Conservation (phyloP, 1,139 yeast species). For the Candida tropicalis region DNA sequence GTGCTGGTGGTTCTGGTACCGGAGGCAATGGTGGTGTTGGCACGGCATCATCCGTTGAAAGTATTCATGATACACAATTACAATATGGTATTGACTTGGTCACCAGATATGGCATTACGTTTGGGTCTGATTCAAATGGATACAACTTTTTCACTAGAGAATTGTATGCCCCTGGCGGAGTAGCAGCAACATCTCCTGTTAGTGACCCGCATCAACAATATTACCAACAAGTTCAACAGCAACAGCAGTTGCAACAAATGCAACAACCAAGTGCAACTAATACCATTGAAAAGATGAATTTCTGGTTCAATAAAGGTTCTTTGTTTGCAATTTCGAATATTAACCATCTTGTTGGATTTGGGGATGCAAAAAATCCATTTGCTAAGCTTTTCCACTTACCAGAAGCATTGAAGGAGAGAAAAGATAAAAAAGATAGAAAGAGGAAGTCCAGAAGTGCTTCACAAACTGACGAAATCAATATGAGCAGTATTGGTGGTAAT, state of each 20-base stretch:
- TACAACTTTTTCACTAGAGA: slow-evolving; percentile 61
- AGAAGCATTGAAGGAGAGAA: slow-evolving; percentile 69
- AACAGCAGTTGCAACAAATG: slow-evolving; percentile 23
- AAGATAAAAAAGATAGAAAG: slow-evolving; percentile 69
- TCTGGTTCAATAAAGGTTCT: slow-evolving; percentile 77
- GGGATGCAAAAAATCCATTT: slow-evolving; percentile 73
- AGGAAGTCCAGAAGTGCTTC: slow-evolving; percentile 44
- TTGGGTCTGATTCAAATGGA: slow-evolving; percentile 71
- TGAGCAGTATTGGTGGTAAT: slow-evolving; percentile 12
- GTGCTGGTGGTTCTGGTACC: not conserved
- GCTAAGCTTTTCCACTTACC: slow-evolving; percentile 72
- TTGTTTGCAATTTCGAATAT: slow-evolving; percentile 76
- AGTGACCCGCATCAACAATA: slow-evolving; percentile 37
- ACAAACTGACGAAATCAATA: slow-evolving; percentile 18
- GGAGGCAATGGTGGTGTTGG: not conserved
- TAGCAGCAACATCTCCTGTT: slow-evolving; percentile 18
- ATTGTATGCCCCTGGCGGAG: slow-evolving; percentile 44
- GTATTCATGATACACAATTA: slow-evolving; percentile 44
- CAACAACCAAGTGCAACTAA: slow-evolving; percentile 27
- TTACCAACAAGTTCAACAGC: slow-evolving; percentile 20
- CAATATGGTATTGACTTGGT: slow-evolving; percentile 65
- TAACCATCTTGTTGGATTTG: slow-evolving; percentile 74
- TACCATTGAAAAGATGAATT: slow-evolving; percentile 60
- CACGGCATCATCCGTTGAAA: slow-evolving; percentile 20
- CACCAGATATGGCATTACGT: slow-evolving; percentile 66